Base-by-base conservation (phyloP, 2,329 filamentous ascomycete genomes). In the Sarocladiaceae sp. region DNA sequence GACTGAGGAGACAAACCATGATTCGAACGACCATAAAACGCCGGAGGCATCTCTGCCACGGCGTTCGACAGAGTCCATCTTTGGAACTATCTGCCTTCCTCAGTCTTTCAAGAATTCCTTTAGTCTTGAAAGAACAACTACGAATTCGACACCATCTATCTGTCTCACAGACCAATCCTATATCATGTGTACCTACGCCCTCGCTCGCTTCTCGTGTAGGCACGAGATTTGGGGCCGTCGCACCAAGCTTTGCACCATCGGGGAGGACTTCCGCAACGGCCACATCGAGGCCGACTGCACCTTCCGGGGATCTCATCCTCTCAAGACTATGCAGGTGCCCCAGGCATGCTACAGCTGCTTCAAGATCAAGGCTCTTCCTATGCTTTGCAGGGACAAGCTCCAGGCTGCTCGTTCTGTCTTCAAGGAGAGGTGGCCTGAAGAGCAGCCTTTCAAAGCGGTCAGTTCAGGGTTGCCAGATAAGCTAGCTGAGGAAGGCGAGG, bases 101-200 rank as follows among this genome's bases (percentile, higher is more conserved):
- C n/a, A n/a, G n/a, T n/a, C n/a, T n/a, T n/a, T n/a, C n/a, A n/a
- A n/a, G n/a, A n/a, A n/a, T n/a, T n/a, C n/a, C n/a, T n/a, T n/a
- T n/a, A n/a, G n/a, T n/a, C n/a, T n/a, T n/a, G n/a, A n/a, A n/a
- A n/a, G n/a, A n/a, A n/a, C n/a, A n/a, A n/a, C n/a, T n/a, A n/a
- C n/a, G n/a, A n/a, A n/a, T n/a, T n/a, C n/a, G n/a, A n/a, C n/a
- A n/a, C n/a, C n/a, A n/a, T n/a, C n/a, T n/a, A n/a, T 36, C 33
- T 10, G 8, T 20, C 18, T 42, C 10, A 25, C 37, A 42, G 15
- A 42, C 37, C 22, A 46, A 37, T 22, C 35, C 11, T 8, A 11
- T 3, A 20, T 18, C 20, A 67, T 69, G 66, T 66, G 66, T 49
- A 55, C 50, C 11, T 64, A 65, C 57, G 35, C 54, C 7, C 59